These are phyloP conservation scores for Trichophyton rubrum DNA, from an alignment of 2,329 filamentous ascomycete species.

Conservation along the genomic window DNA sequence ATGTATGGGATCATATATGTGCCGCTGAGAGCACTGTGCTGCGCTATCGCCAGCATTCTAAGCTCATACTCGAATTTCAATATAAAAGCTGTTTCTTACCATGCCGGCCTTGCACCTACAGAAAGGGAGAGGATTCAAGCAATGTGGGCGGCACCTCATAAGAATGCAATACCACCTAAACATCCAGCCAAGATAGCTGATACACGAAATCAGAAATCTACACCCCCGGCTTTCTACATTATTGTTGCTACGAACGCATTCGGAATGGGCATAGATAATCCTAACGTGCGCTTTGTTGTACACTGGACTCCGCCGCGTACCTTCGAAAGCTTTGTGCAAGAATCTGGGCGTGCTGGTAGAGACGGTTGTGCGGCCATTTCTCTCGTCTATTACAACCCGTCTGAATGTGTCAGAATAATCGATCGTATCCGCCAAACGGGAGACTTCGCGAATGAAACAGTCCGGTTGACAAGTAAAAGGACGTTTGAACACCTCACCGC, in stretches of 20 bases:
- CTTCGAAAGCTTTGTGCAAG: constrained; percentile 93
- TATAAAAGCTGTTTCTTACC: constrained; percentile 36
- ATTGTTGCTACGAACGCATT: constrained; percentile 94
- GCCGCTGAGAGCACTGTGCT: constrained; percentile 29
- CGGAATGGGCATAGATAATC: constrained; percentile 95
- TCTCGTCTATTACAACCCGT: constrained; percentile 80
- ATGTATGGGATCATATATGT: constrained; percentile 39
- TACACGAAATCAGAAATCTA: constrained; percentile 11
- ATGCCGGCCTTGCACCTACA: constrained; percentile 56
- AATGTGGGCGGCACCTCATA: constrained; percentile 23
- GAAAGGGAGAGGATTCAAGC: constrained; percentile 48
- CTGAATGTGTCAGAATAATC: constrained; percentile 66
- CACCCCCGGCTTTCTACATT: constrained; percentile 60
- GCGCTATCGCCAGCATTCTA: constrained; percentile 29
- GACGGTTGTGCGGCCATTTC: constrained; percentile 75
- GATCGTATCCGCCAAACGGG: constrained; percentile 38
- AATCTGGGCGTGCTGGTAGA: constrained; percentile 79
- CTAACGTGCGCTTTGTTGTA: constrained; percentile 84
- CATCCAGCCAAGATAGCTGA: not conserved
- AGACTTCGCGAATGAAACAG: constrained; percentile 21
- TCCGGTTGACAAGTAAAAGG: constrained; percentile 14
- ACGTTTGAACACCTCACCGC: constrained; percentile 38
- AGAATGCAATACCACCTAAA: not conserved
- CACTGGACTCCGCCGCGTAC: constrained; percentile 91
- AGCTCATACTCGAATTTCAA: constrained; percentile 16